Conservation (phyloP, 2,329 filamentous ascomycete genomes). For the Microdochium bolleyi region DNA sequence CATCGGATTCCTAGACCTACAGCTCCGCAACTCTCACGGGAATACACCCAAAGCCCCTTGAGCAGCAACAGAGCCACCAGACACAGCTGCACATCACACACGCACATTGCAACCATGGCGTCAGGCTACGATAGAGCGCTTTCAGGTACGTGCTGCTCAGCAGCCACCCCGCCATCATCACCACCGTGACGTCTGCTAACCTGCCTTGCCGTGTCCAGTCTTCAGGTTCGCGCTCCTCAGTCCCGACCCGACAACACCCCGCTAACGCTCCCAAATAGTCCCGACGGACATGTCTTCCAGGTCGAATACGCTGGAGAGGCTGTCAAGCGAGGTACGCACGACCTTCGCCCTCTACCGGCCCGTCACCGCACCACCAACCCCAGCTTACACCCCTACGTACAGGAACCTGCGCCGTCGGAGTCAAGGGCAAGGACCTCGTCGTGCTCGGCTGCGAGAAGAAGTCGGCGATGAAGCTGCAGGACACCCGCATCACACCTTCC, state of each 20-base stretch:
- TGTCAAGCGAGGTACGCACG: constrained; percentile 79
- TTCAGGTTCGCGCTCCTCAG: constrained; percentile 58
- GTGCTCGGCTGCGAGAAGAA: constrained; percentile 98
- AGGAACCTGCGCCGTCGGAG: constrained; percentile 97
- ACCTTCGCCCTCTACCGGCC: neutral
- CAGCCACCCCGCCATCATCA: constrained; percentile 23
- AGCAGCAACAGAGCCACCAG: neutral
- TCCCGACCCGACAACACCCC: constrained; percentile 4
- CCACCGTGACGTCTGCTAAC: constrained; percentile 30
- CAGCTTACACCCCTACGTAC: constrained; percentile 7
- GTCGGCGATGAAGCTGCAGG: constrained; percentile 98
- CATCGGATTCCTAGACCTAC: neutral
- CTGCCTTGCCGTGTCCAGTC: constrained; percentile 44
- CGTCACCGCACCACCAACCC: constrained; percentile 5
- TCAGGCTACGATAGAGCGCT: constrained; percentile 98
- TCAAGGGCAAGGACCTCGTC: constrained; percentile 91
- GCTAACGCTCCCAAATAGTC: constrained; percentile 56
- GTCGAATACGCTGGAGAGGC: constrained; percentile 99
- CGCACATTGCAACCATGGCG: constrained; percentile 49
- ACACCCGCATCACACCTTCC: constrained; percentile 96
- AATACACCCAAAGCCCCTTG: neutral
- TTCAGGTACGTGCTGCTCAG: constrained; percentile 63
- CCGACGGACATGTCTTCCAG: constrained; percentile 98
- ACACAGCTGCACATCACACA: neutral
- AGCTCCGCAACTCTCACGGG: neutral